Evolutionary conservation across 164 flowering plant species (phyloP), one percentile per base, ranked within the genome.

Genomic region (Piper longum): DNA sequence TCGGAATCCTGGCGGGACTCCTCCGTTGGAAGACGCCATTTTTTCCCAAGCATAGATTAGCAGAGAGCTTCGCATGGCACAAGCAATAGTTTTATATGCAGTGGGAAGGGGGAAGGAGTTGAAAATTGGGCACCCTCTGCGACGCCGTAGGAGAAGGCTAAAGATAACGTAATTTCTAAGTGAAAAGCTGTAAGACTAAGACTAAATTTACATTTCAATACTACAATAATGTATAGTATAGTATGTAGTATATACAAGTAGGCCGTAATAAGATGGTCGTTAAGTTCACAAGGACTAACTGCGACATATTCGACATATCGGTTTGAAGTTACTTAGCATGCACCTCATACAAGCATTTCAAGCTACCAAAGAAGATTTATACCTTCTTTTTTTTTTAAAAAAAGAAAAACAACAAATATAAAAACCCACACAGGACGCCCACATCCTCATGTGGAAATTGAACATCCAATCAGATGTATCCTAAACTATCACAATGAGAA

Each of bases 1-100:
- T 41, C 97, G 82, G 64, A 91, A 91, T 39, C 97, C 97, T 0
- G 97, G 97, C 8, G 97, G 97, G 51, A 91, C 97, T 18, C 97
- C 95, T 1, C 85, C 88, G 45, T 69, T 74, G 0, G 85, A 73
- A 7, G 89, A 74, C 43, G 71, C 75, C 88, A 81, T 81, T n/a
- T 43, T 51, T 55, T 39, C 12, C 12, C 52, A 5, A 14, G 52
- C 52, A 1, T 48, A 2, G 36, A 48, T 8, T 48, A 48, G 52
- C 12, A 48, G 36, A 48, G 52, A 48, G 52, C 52, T 48, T 14
- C 14, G 52, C 52, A 3, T 48, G 52, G 7, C 8, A 5, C 12
- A 48, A 48, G 12, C 52, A 12, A 2, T 9, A 14, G 14, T 48
- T 44, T 44, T 48, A 48, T 48, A 48, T 48, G 11, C 52, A 48